Evolutionary conservation across 2,329 filamentous ascomycete species (phyloP), one percentile per base, ranked within the genome.

Genomic region (Phoma herbarum): DNA sequence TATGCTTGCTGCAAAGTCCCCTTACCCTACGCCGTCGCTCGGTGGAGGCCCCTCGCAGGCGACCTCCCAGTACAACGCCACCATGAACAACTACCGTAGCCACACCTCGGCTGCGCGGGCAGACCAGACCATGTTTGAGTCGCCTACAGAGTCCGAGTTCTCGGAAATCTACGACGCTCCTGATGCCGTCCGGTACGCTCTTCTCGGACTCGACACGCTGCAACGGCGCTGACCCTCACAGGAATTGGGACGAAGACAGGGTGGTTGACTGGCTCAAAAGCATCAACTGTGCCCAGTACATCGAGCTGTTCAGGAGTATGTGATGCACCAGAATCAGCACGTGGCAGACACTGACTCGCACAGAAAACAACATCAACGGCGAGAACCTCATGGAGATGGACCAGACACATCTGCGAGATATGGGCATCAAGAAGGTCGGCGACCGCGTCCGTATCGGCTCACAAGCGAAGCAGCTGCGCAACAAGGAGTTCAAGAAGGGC

Each of bases 341-440:
- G n/a, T 18, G 28, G 16, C 22, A 37, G 18, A 22, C 16, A 39
- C 66, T 75, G 39, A 75, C 70, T 23, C 67, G 42, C 61, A 39
- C 60, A 86, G 84, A 88, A 74, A 97, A 99, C 77, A 92, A 98
- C 78, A 97, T 99, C 82, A 99, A 95, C 75, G 95, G 95, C 71
- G 93, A 97, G 80, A 97, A 96, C 74, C 83, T 99, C 43, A 85
- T 99, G 68, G 95, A 99, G 79, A 94, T 97, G 84, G 95, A 99
- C 78, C 96, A 97, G 82, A 90, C 93, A 55, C 92, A 96, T 39
- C 84, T 99, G 63, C 96, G 97, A 78, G 95, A 99, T 77, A 96
- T 99, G 87, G 95, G 95, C 42, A 94, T 99, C 68, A 96, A 97
- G 68, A 99, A 98, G 79, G 91, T 99, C 65, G 95, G 95, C 64